A percentile compares a stretch with the other conserved stretches of the same genome.
phyloP scores from a whole-genome alignment of 768 basidiomycete species.

The Suillus fuscotomentosus region DNA sequence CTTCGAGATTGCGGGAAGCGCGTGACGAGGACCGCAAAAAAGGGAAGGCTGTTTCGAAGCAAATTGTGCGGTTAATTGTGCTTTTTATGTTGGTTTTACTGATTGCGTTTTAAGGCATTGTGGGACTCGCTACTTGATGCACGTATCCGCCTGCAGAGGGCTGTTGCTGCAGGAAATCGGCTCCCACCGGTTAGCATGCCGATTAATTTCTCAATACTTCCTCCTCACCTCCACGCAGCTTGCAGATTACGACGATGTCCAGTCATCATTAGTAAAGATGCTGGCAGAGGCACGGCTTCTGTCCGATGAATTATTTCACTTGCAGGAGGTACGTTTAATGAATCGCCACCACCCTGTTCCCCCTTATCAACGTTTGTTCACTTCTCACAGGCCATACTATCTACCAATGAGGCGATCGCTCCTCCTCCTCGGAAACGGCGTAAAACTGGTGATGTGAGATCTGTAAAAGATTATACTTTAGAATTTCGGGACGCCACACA shows the following conservation, averaged over 20 bases:
- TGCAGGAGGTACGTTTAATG: constrained; percentile 59
- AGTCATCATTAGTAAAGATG: constrained; percentile 47
- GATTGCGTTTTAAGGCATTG: constrained; percentile 47
- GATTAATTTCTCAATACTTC: constrained; percentile 5
- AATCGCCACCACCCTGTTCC: neutral
- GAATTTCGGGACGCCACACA: constrained; percentile 43
- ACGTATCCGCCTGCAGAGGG: constrained; percentile 91
- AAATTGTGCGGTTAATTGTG: constrained; percentile 58
- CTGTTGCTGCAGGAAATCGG: constrained; percentile 58
- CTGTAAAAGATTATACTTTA: constrained; percentile 12
- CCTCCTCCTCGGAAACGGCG: constrained; percentile 60
- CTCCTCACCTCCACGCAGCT: constrained; percentile 28
- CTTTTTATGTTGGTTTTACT: constrained; percentile 10
- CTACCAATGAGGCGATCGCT: constrained; percentile 44
- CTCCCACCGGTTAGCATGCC: constrained; percentile 56
- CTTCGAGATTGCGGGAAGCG: constrained; percentile 52
- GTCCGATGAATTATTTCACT: constrained; percentile 62
- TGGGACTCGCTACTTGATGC: constrained; percentile 89
- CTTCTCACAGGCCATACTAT: constrained; percentile 41
- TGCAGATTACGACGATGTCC: constrained; percentile 35
- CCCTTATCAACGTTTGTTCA: constrained; percentile 14
- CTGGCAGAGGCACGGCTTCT: constrained; percentile 59
- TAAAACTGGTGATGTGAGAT: constrained; percentile 32
- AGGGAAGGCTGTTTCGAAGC: constrained; percentile 79
- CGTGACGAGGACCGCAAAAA: constrained; percentile 75